Conservation (phyloP, 2,329 filamentous ascomycete species). For the Tolypocladium tropicale region DNA sequence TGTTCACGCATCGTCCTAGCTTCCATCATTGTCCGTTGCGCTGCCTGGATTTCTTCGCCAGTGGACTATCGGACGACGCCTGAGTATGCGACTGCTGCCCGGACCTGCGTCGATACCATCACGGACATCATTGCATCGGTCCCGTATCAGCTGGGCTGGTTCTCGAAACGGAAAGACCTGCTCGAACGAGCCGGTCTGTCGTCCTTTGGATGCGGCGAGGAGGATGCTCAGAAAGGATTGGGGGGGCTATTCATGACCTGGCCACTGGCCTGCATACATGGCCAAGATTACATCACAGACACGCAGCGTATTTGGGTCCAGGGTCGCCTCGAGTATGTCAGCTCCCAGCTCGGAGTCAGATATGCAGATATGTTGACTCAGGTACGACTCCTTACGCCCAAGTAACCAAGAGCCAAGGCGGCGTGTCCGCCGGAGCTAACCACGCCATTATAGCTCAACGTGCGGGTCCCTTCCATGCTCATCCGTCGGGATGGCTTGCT, state of each 20-base stretch:
- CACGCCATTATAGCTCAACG: conserved; percentile 33
- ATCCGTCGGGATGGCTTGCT: conserved; percentile 43
- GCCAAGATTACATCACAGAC: conserved; percentile 50
- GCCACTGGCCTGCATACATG: conserved; percentile 43
- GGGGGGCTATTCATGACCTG: conserved; percentile 50
- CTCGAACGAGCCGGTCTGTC: conserved; percentile 28
- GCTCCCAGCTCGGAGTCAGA: conserved; percentile 44
- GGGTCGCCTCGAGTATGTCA: conserved; percentile 44
- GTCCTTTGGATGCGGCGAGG: conserved; percentile 38
- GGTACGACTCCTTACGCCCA: conserved; percentile 21
- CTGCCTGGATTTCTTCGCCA: conserved; percentile 49
- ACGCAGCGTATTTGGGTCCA: conserved; percentile 45
- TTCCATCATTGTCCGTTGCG: conserved; percentile 45
- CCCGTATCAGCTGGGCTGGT: conserved; percentile 53
- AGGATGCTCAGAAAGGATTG: conserved; percentile 40
- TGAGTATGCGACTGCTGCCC: conserved; percentile 46
- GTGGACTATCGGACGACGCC: conserved; percentile 53
- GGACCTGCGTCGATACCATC: conserved; percentile 41
- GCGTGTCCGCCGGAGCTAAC: neutral
- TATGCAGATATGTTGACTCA: conserved; percentile 45
- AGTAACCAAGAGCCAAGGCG: neutral
- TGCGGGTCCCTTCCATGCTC: conserved; percentile 53
- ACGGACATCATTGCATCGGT: conserved; percentile 50
- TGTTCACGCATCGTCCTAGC: conserved; percentile 44
- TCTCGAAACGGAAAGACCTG: conserved; percentile 32